phyloP scores from a whole-genome alignment of 2,329 filamentous ascomycete species.

The Aspergillus cejpii region DNA sequence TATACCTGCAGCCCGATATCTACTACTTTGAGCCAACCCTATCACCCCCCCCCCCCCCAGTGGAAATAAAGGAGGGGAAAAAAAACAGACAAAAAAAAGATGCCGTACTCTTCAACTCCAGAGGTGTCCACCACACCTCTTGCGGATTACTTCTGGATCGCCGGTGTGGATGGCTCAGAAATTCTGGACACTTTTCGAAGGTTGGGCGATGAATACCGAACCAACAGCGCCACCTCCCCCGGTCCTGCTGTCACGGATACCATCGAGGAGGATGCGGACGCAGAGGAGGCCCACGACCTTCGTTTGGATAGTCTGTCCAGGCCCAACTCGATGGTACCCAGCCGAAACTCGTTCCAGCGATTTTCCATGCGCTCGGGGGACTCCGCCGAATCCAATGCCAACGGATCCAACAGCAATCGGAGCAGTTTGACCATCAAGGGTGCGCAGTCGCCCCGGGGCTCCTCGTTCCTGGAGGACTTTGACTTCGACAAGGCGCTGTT shows the following conservation, averaged over 20 bases:
- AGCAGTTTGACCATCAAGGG: slow-evolving; percentile 58
- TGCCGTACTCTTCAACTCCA: slow-evolving; percentile 29
- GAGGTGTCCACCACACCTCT: slow-evolving; percentile 49
- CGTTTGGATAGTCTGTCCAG: slow-evolving; percentile 31
- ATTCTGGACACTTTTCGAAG: slow-evolving; percentile 40
- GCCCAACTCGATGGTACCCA: slow-evolving; percentile 33
- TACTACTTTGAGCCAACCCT: slow-evolving; percentile 14
- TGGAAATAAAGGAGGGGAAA: no score
- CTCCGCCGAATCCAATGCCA: slow-evolving; percentile 29
- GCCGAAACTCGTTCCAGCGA: slow-evolving; percentile 39
- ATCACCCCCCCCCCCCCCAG: slow-evolving; percentile 9
- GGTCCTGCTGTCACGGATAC: slow-evolving; percentile 47
- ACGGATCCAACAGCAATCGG: slow-evolving; percentile 54
- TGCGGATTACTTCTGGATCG: slow-evolving; percentile 62
- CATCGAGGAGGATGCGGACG: slow-evolving; percentile 54
- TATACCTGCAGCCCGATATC: background rate
- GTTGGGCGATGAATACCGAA: slow-evolving; percentile 40
- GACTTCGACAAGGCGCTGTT: slow-evolving; percentile 90
- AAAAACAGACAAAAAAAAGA: slow-evolving; percentile 19
- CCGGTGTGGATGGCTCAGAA: slow-evolving; percentile 44
- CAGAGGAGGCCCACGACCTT: slow-evolving; percentile 46
- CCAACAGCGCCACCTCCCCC: slow-evolving; percentile 30
- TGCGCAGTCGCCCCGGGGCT: slow-evolving; percentile 29
- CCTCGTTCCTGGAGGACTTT: slow-evolving; percentile 56
- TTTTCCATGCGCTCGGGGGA: slow-evolving; percentile 47